Conservation (phyloP, 352 stramenopile species). For the Saprolegnia parasitica region DNA sequence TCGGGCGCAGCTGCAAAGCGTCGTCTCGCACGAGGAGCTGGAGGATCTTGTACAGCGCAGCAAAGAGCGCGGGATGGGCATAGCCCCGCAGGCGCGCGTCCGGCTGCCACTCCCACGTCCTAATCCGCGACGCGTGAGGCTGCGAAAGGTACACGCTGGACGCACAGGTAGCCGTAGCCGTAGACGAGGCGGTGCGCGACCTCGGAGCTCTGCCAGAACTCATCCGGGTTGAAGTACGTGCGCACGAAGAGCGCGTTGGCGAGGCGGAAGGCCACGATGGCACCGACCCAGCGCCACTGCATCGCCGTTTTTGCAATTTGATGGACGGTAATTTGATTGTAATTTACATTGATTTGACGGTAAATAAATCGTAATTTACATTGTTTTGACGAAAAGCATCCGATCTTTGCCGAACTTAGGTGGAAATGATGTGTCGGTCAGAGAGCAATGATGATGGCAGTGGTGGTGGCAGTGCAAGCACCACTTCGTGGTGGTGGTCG, state of each 20-base stretch:
- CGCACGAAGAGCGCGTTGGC: conserved; percentile 81
- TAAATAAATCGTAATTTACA: no score
- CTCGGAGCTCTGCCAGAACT: conserved; percentile 87
- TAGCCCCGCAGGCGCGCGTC: conserved; percentile 68
- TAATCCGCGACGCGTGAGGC: conserved; percentile 30
- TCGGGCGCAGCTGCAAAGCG: conserved; percentile 15
- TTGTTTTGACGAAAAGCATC: no score
- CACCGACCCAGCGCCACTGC: background rate
- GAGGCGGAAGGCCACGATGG: conserved; percentile 56
- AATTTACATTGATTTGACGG: no score
- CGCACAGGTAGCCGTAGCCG: conserved; percentile 76
- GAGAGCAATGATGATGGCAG: no score
- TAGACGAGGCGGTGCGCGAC: conserved; percentile 84
- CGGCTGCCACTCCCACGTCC: conserved; percentile 83
- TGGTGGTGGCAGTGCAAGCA: no score
- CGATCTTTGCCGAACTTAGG: no score
- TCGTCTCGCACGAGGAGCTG: conserved; percentile 43
- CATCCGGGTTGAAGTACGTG: conserved; percentile 83
- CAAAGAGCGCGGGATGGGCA: conserved; percentile 73
- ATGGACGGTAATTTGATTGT: no score
- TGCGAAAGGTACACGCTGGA: background rate
- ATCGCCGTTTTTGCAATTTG: no score
- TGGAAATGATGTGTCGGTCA: no score
- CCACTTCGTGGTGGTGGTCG: no score
- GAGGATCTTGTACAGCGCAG: conserved; percentile 70